phyloP scores from a whole-genome alignment of 1,284 basidiomycete species.

The Pseudozyma sp. region DNA sequence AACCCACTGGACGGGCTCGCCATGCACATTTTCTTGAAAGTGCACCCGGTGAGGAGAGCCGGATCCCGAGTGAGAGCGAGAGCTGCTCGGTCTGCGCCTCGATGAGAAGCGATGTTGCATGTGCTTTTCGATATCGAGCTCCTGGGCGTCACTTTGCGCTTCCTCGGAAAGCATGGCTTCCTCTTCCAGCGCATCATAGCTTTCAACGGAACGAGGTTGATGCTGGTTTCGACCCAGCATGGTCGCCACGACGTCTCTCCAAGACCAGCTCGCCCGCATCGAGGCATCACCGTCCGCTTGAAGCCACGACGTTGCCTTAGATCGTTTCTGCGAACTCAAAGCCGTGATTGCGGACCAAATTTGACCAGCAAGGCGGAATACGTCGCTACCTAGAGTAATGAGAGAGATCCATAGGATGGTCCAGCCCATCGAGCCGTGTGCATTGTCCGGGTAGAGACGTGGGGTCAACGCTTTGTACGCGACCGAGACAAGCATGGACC shows the following conservation, averaged over 20 bases:
- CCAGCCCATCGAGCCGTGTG: slow-evolving; percentile 56
- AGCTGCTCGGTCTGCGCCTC: slow-evolving; percentile 9
- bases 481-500: slow-evolving; percentile 51
- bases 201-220: slow-evolving; percentile 11
- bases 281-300: slow-evolving; percentile 1
- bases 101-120: slow-evolving; percentile 10
- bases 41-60: slow-evolving; percentile 47
- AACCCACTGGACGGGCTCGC: slow-evolving; percentile 28
- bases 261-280: slow-evolving; percentile 5
- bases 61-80: slow-evolving; percentile 13
- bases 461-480: slow-evolving; percentile 64
- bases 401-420: slow-evolving; percentile 57
- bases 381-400: slow-evolving; percentile 49
- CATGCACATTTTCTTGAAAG: slow-evolving; percentile 29
- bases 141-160: slow-evolving; percentile 30
- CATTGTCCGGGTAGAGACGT: slow-evolving; percentile 58
- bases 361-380: slow-evolving; percentile 40
- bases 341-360: slow-evolving; percentile 26
- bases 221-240: slow-evolving; percentile 21
- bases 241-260: slow-evolving; percentile 22
- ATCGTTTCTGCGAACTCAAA: slow-evolving; percentile 11
- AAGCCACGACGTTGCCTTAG: slow-evolving; percentile 8
- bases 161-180: slow-evolving; percentile 38
- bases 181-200: slow-evolving; percentile 42
- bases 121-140: slow-evolving; percentile 36